phyloP scores from a whole-genome alignment of 2,329 filamentous ascomycete species.

The Fusarium redolens region DNA sequence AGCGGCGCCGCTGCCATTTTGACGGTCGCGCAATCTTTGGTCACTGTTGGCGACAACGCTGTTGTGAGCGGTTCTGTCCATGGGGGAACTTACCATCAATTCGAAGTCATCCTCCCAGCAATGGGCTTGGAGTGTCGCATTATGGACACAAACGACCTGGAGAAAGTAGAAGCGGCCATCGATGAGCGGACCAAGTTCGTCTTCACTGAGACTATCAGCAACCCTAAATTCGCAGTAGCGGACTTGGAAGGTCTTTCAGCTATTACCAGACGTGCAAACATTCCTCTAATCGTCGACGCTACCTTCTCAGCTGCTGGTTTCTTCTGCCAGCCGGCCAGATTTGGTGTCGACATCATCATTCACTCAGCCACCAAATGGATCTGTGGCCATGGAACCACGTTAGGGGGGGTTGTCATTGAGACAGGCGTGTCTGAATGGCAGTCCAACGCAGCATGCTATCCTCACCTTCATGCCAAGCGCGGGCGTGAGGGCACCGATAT shows the following conservation, averaged over 20 bases:
- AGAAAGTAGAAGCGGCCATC: not conserved
- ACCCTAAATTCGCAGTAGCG: conserved; percentile 1
- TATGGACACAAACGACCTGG: not conserved
- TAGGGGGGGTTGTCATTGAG: conserved; percentile 87
- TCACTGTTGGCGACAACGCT: not conserved
- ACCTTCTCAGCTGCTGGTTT: not conserved
- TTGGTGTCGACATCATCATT: conserved; percentile 83
- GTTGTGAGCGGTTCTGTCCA: conserved; percentile 2
- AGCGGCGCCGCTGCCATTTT: conserved; percentile 2
- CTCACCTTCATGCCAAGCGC: not conserved
- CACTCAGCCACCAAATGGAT: conserved; percentile 98
- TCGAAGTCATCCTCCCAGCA: not conserved
- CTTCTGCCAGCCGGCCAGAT: conserved; percentile 1
- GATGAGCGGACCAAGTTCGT: conserved; percentile 2
- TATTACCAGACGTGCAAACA: not conserved
- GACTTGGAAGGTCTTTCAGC: conserved; percentile 2
- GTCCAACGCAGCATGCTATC: conserved; percentile 51
- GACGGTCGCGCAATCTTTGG: not conserved
- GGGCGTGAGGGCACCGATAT: not conserved
- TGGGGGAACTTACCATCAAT: conserved; percentile 9
- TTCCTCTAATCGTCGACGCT: conserved; percentile 2
- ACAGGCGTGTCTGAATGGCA: conserved; percentile 94
- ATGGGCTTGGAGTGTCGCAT: not conserved
- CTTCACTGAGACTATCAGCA: conserved; percentile 12
- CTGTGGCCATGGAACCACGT: conserved; percentile 93